These are phyloP conservation scores for Sinapis alba DNA, from an alignment of 441 rosid species.

Conservation along the genomic window DNA sequence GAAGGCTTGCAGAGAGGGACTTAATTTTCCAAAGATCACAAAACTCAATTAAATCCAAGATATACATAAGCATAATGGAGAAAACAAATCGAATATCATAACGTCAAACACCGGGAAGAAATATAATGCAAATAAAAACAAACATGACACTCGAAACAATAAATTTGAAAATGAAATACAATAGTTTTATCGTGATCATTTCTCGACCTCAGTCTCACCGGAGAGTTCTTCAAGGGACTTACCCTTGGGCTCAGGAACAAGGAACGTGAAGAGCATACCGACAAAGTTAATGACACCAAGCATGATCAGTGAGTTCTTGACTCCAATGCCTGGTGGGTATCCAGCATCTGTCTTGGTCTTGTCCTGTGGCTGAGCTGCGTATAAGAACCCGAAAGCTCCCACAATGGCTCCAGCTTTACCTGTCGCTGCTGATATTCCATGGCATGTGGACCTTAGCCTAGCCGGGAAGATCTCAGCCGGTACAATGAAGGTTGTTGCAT, in stretches of 20 bases:
- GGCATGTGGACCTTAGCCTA: slow-evolving; percentile 59
- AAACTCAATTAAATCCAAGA: background rate
- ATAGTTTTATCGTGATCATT: background rate
- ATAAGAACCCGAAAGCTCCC: slow-evolving; percentile 65
- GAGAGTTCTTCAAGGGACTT: slow-evolving; percentile 57
- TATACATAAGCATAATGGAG: background rate
- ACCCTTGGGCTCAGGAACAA: slow-evolving; percentile 60
- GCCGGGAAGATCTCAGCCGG: slow-evolving; percentile 66
- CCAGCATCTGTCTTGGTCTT: slow-evolving; percentile 41
- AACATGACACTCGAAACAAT: too few species aligned
- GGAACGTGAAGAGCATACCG: slow-evolving; percentile 50
- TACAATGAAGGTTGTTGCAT: slow-evolving; percentile 61
- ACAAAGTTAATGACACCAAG: slow-evolving; percentile 46
- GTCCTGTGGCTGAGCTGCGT: slow-evolving; percentile 52
- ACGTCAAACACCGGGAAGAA: background rate
- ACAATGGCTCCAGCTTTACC: slow-evolving; percentile 65
- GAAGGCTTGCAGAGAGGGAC: background rate
- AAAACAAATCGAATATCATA: background rate
- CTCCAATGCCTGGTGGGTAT: slow-evolving; percentile 53
- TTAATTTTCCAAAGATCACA: background rate
- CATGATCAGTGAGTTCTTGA: slow-evolving; percentile 47
- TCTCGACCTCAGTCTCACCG: slow-evolving; percentile 39
- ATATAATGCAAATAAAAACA: too few species aligned
- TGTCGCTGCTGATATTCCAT: slow-evolving; percentile 59
- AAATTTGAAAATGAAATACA: background rate